Base-by-base conservation (phyloP, 805 yeast genomes). In the Zygoascus ofunaensis region DNA sequence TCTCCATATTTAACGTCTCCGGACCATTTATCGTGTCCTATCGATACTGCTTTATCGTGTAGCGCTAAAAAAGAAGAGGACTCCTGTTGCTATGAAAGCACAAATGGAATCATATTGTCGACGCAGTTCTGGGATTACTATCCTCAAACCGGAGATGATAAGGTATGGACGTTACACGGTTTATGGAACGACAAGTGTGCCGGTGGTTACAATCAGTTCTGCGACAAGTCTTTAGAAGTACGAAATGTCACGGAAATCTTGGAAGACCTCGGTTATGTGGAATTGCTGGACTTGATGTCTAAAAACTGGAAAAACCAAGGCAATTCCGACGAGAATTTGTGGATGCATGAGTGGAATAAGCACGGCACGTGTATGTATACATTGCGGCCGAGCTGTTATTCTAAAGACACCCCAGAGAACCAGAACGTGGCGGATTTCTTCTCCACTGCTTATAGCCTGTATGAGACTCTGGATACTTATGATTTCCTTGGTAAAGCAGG, bases 111-210 rank as follows among this genome's bases (percentile, higher is more conserved):
- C 14, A 68, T 89, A 32, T 63, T 89, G 42, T 83, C 77, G 58
- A 84, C 97, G 0, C 97, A 89, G 59, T 87, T 89, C 65, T 89
- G 97, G 97, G 94, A 89, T 63, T 83, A 82, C 58, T 64, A 68
- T 48, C 89, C 92, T 1, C 74, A 85, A 1, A 68, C 77, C 41
- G 92, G 92, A 4, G 85, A 86, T 2, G 65, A 71, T 34, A 77
- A 83, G 43, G 64, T 74, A 48, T 87, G 83, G 66, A 86, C 95
- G 1, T 64, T 83, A 30, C 95, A 86, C 60, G 95, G 95, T 0
- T 64, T 85, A 42, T 86, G 95, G 95, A 87, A 90, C 20, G 94
- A 86, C 62, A 74, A 76, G 53, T 89, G 97, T 67, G 80, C 77
- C 59, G 96, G 96, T 1, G 70, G 81, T 2, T 89, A 73, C 65